Base-by-base conservation (phyloP, 169 alveolate genomes). In the Eimeria maxima region DNA sequence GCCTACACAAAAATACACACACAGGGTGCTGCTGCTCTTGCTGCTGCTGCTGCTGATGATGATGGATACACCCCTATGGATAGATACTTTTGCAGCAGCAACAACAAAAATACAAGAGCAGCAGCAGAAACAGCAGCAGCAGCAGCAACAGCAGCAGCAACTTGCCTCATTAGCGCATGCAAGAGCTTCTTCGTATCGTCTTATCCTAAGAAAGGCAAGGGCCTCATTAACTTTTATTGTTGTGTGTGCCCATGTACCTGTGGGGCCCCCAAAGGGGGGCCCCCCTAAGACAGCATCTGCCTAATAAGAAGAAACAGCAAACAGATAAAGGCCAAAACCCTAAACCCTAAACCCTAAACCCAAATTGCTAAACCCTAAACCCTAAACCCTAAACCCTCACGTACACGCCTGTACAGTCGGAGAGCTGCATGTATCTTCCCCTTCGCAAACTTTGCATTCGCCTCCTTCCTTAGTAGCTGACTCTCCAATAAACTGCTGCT, bases 351-450 rank as follows among this genome's bases (percentile, higher is more conserved):
- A 27, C 78, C 57, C 57, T 50, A 50, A 6, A 38, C 42, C n/a
- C 76, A 18, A 65, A 65, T 10, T 50, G 53, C 22, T 29, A n/a
- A 29, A 73, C 7, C 45, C 53, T 16, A 27, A 16, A 18, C 55
- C 42, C 45, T 38, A 16, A 73, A 73, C 55, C 84, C 50, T 38
- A 22, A 29, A 73, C 84, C 18, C 84, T 73, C 53, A 44, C 84
- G 45, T 11, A 73, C 84, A 27, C 84, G 84, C 84, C 45, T 45
- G 22, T 73, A 73, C 20, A 73, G 84, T 38, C 47, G 27, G 84
- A 73, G 84, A 10, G 84, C 84, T 16, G 84, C 84, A 38, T 73
- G 84, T n/a, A 29, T 73, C 55, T 73, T 24, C 55, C 84, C 84
- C 45, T 73, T 73, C 13, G 20, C 84, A 29, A 73, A 29, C 55